phyloP scores from a whole-genome alignment of 2,329 filamentous ascomycete genomes.

The Aureobasidium melanogenum region DNA sequence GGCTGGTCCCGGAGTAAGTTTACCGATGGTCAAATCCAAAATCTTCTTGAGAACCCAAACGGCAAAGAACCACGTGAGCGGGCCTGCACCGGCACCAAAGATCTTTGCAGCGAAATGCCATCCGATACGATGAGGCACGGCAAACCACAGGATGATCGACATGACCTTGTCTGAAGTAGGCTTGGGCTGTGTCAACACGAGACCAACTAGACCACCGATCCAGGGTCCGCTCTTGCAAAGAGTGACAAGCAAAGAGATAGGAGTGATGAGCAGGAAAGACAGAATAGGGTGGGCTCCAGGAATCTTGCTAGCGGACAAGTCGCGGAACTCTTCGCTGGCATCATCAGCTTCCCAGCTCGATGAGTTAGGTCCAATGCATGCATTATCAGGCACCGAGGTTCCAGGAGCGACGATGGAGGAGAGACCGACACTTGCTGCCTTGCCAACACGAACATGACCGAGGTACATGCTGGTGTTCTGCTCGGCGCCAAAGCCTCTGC shows the following conservation, averaged over 20 bases:
- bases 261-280: slow-evolving; percentile 34
- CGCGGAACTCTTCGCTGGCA: slow-evolving; percentile 38
- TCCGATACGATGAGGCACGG: slow-evolving; percentile 36
- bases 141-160: slow-evolving; percentile 43
- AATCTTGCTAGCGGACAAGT: slow-evolving; percentile 31
- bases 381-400: slow-evolving; percentile 38
- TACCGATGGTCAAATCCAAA: slow-evolving; percentile 34
- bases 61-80: slow-evolving; percentile 38
- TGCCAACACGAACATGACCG: slow-evolving; percentile 42
- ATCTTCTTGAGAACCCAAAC: slow-evolving; percentile 33
- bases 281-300: slow-evolving; percentile 40
- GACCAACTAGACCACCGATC: slow-evolving; percentile 33
- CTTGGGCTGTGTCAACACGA: slow-evolving; percentile 33
- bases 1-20: slow-evolving; percentile 26
- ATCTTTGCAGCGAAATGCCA: slow-evolving; percentile 44
- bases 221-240: slow-evolving; percentile 38
- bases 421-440: slow-evolving; percentile 39
- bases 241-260: slow-evolving; percentile 33
- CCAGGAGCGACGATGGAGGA: slow-evolving; percentile 45
- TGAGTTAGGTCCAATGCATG: slow-evolving; percentile 48
- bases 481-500: slow-evolving; percentile 47
- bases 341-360: slow-evolving; percentile 49
- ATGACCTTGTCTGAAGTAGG: slow-evolving; percentile 29
- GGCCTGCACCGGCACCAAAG: slow-evolving; percentile 33
- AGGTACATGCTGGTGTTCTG: slow-evolving; percentile 52